A percentile compares a stretch with the other conserved stretches of the same genome.
phyloP scores from a whole-genome alignment of 352 stramenopile species.

The Pythium pyrilobum region DNA sequence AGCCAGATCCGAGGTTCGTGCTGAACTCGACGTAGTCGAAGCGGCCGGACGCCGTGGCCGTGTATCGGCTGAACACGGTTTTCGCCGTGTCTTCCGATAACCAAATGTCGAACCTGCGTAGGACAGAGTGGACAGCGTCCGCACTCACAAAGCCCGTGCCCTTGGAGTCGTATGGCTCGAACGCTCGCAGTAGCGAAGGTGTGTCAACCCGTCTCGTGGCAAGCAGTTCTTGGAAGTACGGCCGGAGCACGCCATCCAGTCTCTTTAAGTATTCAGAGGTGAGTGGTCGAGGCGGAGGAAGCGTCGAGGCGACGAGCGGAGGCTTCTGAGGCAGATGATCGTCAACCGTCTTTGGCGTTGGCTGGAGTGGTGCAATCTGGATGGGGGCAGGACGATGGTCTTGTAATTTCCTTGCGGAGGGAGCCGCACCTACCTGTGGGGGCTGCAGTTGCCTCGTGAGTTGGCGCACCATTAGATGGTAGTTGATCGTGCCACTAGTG shows the following conservation, averaged over 20 bases:
- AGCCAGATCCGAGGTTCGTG: conserved; percentile 15
- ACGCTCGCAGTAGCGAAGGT: conserved; percentile 26
- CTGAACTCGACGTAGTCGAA: conserved; percentile 80
- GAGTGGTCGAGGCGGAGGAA: conserved; percentile 8
- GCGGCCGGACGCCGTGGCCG: conserved; percentile 31
- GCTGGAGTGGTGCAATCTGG: not conserved
- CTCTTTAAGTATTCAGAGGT: conserved; percentile 41
- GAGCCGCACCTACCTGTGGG: not conserved
- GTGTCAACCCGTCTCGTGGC: conserved; percentile 31
- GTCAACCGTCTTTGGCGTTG: not conserved
- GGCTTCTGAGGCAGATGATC: not conserved
- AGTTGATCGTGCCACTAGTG: conserved; percentile 41
- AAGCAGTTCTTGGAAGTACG: conserved; percentile 49
- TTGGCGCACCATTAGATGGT: conserved; percentile 41
- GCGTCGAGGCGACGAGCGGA: not conserved
- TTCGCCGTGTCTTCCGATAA: conserved; percentile 33
- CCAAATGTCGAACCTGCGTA: conserved; percentile 59
- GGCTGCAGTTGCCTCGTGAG: conserved; percentile 31
- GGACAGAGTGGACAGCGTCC: conserved; percentile 56
- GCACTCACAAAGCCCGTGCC: conserved; percentile 52
- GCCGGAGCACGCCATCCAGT: conserved; percentile 34
- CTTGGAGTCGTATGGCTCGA: conserved; percentile 57
- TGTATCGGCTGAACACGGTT: conserved; percentile 47
- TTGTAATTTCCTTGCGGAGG: not conserved
- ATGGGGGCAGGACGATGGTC: conserved; percentile 10